Conservation (phyloP, 345 rosid species). For the Zanthoxylum bungeanum region DNA sequence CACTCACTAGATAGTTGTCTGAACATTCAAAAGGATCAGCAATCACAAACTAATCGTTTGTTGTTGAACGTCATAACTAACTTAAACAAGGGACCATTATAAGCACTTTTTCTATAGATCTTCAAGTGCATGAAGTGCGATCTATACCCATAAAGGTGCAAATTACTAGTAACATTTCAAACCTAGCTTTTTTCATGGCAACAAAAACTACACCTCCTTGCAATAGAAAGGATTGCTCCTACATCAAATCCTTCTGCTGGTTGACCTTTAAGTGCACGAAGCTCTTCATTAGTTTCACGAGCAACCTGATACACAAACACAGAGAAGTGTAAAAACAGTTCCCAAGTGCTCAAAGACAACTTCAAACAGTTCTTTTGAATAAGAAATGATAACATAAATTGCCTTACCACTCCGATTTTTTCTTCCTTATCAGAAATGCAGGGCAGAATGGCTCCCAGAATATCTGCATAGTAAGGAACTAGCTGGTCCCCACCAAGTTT, state of each 20-base stretch:
- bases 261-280: conserved; percentile 74
- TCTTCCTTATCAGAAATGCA: conserved; percentile 99
- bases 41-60: conserved; percentile 15
- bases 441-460: conserved; percentile 94
- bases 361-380: conserved; percentile 11
- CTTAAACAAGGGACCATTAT: neutral
- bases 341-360: neutral
- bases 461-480: conserved; percentile 90
- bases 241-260: conserved; percentile 90
- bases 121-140: conserved; percentile 17
- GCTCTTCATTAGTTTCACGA: conserved; percentile 98
- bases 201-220: conserved; percentile 66
- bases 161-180: conserved; percentile 19
- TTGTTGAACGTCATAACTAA: neutral
- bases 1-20: conserved; percentile 71
- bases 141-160: conserved; percentile 5
- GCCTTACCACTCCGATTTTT: conserved; percentile 94
- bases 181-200: conserved; percentile 11
- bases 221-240: conserved; percentile 80
- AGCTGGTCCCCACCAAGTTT: conserved; percentile 99
- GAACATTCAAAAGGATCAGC: conserved; percentile 25
- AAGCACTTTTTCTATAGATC: conserved; percentile 16
- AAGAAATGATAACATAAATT: conserved; percentile 6
- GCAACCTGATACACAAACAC: conserved; percentile 61
- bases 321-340: conserved; percentile 11